phyloP scores from a whole-genome alignment of 345 rosid genomes.

The Cochlearia excelsa region DNA sequence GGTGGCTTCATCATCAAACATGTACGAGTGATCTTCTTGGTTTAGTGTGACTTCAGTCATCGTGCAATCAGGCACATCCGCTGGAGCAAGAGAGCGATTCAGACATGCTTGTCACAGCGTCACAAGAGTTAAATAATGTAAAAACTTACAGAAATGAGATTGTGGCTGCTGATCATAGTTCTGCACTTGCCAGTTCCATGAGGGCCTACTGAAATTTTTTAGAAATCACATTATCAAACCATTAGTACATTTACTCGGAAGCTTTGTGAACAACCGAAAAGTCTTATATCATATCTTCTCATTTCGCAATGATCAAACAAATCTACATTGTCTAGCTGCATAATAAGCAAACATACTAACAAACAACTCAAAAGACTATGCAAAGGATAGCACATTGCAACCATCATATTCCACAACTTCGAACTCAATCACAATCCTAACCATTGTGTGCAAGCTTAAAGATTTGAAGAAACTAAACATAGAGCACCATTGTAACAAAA shows the following conservation, averaged over 20 bases:
- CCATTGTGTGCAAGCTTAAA: neutral
- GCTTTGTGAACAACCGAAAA: neutral
- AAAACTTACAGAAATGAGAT: constrained; percentile 30
- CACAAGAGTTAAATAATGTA: neutral
- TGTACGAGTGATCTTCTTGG: constrained; percentile 77
- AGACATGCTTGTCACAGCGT: neutral
- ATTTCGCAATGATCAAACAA: neutral
- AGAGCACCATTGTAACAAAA: neutral
- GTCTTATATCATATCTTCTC: too few species aligned
- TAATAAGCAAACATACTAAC: neutral
- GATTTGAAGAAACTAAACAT: neutral
- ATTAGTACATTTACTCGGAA: neutral
- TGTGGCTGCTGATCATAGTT: constrained; percentile 25
- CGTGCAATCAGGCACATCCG: constrained; percentile 30
- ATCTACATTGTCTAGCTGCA: neutral
- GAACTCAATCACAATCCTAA: constrained; percentile 7
- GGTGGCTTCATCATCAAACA: constrained; percentile 77
- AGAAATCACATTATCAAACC: constrained; percentile 10
- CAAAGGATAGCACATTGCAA: constrained; percentile 11
- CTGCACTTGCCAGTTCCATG: constrained; percentile 35
- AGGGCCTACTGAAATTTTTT: constrained; percentile 8
- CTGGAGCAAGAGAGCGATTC: constrained; percentile 2
- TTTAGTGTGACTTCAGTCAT: constrained; percentile 60
- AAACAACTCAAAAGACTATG: constrained; percentile 7
- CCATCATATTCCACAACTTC: neutral